Evolutionary conservation across 2,329 filamentous ascomycete species (phyloP).

Genomic region (Ophiostoma populinum): DNA sequence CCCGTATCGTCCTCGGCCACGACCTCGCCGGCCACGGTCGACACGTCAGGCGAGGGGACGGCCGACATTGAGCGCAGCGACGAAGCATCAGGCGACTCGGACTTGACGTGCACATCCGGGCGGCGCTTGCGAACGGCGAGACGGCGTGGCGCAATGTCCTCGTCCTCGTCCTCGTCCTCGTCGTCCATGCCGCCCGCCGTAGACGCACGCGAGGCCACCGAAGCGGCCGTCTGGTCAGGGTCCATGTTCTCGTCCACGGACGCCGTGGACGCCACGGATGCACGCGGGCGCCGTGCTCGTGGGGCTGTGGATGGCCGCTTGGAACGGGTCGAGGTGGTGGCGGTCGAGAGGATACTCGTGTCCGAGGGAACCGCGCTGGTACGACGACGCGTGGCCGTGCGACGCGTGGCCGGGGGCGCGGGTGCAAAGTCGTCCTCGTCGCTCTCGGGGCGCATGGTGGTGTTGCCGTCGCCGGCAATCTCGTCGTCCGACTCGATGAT

Average conservation of each 20-base stretch:
- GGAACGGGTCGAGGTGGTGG: not conserved
- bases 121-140: conserved; percentile 56
- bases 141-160: too few species aligned
- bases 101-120: conserved; percentile 27
- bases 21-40: not conserved
- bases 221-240: conserved; percentile 27
- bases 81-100: conserved; percentile 17
- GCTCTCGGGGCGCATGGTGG: conserved; percentile 33
- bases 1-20: conserved; percentile 2
- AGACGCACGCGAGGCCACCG: conserved; percentile 15
- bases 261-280: conserved; percentile 14
- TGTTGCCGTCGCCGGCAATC: conserved; percentile 29
- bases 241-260: conserved; percentile 36
- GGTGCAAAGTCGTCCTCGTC: conserved; percentile 64
- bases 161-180: too few species aligned
- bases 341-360: conserved; percentile 10
- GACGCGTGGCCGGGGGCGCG: conserved; percentile 38
- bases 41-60: conserved; percentile 1
- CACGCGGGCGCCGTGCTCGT: conserved; percentile 25
- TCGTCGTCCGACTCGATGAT: conserved; percentile 72
- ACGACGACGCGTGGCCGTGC: conserved; percentile 17
- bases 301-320: conserved; percentile 8
- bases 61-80: not conserved
- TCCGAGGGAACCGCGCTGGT: conserved; percentile 23
- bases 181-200: conserved; percentile 18